Base-by-base conservation (phyloP, 176 grass and related monocot species). In the Elymus sibiricus region DNA sequence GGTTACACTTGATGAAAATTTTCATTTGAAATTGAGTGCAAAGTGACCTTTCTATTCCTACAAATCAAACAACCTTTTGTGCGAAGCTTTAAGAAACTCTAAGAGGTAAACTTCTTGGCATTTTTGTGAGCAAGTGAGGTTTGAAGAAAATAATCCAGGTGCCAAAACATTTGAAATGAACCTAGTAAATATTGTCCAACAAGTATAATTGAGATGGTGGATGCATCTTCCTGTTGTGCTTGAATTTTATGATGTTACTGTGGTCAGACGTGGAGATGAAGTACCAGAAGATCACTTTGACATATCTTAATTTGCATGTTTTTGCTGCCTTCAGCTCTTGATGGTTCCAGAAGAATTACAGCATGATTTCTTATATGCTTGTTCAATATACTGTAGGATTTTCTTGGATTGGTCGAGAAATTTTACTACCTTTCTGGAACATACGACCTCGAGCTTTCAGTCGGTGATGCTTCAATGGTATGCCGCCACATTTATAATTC, bases 381-480 rank as follows among this genome's bases (percentile, higher is more conserved):
- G 26, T 63, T 76, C 25, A 46, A 29, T 81, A 24, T 84, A 31
- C 73, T 73, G 74, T 80, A 99, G 97, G 92, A 99, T 74, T 97
- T 99, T 74, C 90, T 99, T 79, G 94, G 91, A 59, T 79, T 99
- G 79, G 92, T 99, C 72, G 94, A 94, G 73, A 99, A 93, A 74
- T 91, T 99, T 76, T 99, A 97, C 88, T 99, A 99, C 80, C 89
- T 97, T 46, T 97, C 94, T 79, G 97, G 97, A 87, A 91, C 80
- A 91, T 99, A 99, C 74, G 92, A 93, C 49, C 89, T 99, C 70
- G 94, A 97, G 79, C 90, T 99, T 82, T 49, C 87, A 47, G 80
- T 99, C 86, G 97, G 94, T 90, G 97, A 99, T 79, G 87, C 94
- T 85, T 90, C 85, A 79, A 97, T 99, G 97, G 94, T 99, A 87